phyloP scores from a whole-genome alignment of 352 stramenopile species.

The Phytophthora brassicae region DNA sequence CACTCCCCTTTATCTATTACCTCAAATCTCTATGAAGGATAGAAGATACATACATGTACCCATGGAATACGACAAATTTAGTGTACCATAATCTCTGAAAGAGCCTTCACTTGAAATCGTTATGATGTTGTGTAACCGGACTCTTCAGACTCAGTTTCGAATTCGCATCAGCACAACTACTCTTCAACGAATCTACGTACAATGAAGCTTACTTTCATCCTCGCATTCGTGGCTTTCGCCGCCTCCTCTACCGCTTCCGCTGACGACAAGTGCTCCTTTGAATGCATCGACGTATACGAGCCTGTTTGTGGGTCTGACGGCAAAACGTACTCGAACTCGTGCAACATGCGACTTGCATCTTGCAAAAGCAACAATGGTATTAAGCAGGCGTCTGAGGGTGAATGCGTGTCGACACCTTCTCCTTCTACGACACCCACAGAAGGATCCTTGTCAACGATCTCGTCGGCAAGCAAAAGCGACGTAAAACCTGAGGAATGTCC shows the following conservation, averaged over 20 bases:
- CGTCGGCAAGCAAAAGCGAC: not conserved
- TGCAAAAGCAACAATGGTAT: conserved; percentile 37
- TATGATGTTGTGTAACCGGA: no score
- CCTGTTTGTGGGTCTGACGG: conserved; percentile 48
- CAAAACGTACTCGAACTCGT: conserved; percentile 46
- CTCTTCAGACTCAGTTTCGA: conserved; percentile 23
- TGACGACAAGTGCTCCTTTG: conserved; percentile 18
- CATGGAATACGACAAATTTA: no score
- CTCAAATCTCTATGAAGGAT: no score
- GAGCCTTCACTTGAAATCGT: no score
- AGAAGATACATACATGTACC: no score
- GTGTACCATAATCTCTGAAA: no score
- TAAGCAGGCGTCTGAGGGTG: conserved; percentile 18
- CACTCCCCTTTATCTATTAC: no score
- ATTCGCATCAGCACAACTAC: conserved; percentile 1
- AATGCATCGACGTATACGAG: conserved; percentile 25
- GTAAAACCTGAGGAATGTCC: conserved; percentile 1
- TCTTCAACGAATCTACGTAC: not conserved
- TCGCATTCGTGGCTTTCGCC: conserved; percentile 12
- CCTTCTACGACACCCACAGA: no score
- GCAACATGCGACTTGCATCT: conserved; percentile 23
- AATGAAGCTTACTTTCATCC: conserved; percentile 22
- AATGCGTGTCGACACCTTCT: conserved; percentile 21
- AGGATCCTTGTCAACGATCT: not conserved
- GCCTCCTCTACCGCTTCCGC: not conserved